phyloP scores from a whole-genome alignment of 2,329 filamentous ascomycete species.

The Phyllosticta citrichinensis region DNA sequence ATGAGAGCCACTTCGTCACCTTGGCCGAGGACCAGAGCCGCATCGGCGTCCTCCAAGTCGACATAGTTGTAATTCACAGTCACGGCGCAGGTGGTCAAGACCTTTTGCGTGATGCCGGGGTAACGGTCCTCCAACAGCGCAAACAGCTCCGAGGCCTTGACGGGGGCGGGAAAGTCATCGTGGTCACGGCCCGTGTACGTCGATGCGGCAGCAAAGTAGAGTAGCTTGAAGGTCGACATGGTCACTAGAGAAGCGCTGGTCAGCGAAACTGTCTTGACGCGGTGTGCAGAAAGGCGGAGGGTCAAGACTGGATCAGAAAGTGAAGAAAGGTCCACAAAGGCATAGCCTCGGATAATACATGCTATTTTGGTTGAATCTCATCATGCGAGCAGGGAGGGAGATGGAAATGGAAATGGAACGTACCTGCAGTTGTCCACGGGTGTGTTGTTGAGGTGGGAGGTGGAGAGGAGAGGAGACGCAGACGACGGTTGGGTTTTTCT shows the following conservation, averaged over 20 bases:
- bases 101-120: slow-evolving; percentile 55
- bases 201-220: slow-evolving; percentile 71
- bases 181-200: slow-evolving; percentile 59
- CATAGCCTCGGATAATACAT: slow-evolving; percentile 39
- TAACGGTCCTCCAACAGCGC: slow-evolving; percentile 58
- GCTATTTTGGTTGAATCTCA: slow-evolving; percentile 31
- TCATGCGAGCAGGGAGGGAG: slow-evolving; percentile 16
- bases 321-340: slow-evolving; percentile 22
- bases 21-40: slow-evolving; percentile 48
- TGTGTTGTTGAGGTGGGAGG: background rate
- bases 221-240: slow-evolving; percentile 50
- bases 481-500: slow-evolving; percentile 1
- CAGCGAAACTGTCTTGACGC: background rate
- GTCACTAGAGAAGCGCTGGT: background rate
- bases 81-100: slow-evolving; percentile 63
- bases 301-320: slow-evolving; percentile 18
- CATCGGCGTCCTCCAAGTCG: slow-evolving; percentile 50
- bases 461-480: background rate
- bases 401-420: background rate
- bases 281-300: background rate
- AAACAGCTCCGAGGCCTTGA: slow-evolving; percentile 55
- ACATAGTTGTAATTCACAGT: slow-evolving; percentile 77
- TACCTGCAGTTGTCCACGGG: background rate
- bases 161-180: slow-evolving; percentile 57
- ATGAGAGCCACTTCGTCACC: slow-evolving; percentile 83